Conservation (phyloP, 169 alveolate genomes). For the Plasmodium gallinaceum region DNA sequence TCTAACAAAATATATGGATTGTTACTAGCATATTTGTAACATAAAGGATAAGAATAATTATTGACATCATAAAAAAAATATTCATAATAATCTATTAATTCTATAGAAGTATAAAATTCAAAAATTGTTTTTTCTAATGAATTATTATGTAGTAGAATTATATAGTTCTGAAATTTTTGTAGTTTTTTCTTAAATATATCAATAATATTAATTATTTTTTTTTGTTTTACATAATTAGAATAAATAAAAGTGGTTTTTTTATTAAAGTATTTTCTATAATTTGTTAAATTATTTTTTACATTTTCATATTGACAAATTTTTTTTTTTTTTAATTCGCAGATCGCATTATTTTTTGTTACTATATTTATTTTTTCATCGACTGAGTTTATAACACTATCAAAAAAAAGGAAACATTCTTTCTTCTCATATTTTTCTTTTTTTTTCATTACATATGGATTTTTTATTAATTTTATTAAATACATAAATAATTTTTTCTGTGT, state of each 20-base stretch:
- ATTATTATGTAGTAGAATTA: constrained; percentile 21
- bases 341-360: neutral
- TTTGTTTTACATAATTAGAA: constrained; percentile 38
- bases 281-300: neutral
- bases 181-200: constrained; percentile 1
- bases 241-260: constrained; percentile 22
- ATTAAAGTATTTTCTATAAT: neutral
- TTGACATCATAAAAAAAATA: constrained; percentile 40
- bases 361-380: neutral
- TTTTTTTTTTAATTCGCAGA: neutral
- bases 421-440: neutral
- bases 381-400: neutral
- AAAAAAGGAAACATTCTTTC: neutral
- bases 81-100: constrained; percentile 32
- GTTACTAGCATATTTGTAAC: constrained; percentile 19
- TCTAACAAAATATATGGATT: neutral
- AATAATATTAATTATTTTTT: constrained; percentile 13
- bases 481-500: constrained; percentile 38
- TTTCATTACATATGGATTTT: constrained; percentile 31
- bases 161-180: constrained; percentile 24
- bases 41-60: constrained; percentile 20
- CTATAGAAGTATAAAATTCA: constrained; percentile 34
- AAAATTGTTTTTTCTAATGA: constrained; percentile 34
- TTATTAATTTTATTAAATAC: constrained; percentile 16
- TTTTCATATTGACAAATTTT: constrained; percentile 6